Evolutionary conservation across 176 grass and related monocot genomes (phyloP).

Genomic region (Cymbopogon citratus): DNA sequence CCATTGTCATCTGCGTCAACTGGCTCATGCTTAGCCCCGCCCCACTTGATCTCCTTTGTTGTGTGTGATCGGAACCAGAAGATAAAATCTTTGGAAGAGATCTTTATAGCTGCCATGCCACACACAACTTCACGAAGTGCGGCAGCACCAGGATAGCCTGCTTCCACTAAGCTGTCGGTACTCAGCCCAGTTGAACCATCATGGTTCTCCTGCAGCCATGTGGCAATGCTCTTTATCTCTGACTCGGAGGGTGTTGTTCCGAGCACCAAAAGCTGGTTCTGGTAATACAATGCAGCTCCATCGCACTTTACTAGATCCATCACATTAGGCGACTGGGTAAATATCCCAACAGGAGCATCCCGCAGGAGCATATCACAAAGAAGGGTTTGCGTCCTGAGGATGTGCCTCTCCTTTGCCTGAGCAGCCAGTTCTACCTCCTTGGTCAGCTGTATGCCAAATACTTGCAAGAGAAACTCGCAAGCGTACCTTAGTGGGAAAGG

Average conservation of each 20-base stretch:
- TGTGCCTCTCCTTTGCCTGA: conserved; percentile 90
- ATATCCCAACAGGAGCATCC: conserved; percentile 87
- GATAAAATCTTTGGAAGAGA: conserved; percentile 83
- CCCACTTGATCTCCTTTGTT: conserved; percentile 95
- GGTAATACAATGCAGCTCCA: conserved; percentile 73
- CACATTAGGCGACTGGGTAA: conserved; percentile 81
- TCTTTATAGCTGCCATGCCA: conserved; percentile 92
- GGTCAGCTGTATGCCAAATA: conserved; percentile 85
- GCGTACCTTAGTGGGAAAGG: conserved; percentile 94
- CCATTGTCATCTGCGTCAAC: conserved; percentile 52
- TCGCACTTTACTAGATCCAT: conserved; percentile 90
- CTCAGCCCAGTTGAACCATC: conserved; percentile 84
- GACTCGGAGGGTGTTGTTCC: conserved; percentile 51
- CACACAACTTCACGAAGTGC: conserved; percentile 71
- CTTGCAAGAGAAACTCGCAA: conserved; percentile 94
- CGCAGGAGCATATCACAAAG: conserved; percentile 93
- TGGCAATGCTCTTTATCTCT: conserved; percentile 69
- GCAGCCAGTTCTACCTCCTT: conserved; percentile 78
- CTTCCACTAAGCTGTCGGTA: conserved; percentile 87
- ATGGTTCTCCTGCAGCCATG: conserved; percentile 75
- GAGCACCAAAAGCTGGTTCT: conserved; percentile 73
- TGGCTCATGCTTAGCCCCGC: conserved; percentile 81
- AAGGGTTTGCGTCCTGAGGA: conserved; percentile 76
- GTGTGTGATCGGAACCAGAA: conserved; percentile 90
- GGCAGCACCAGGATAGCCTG: conserved; percentile 67